These are phyloP conservation scores for Pulicaria dysenterica DNA, from an alignment of 129 eudicot genomes.

Conservation along the genomic window DNA sequence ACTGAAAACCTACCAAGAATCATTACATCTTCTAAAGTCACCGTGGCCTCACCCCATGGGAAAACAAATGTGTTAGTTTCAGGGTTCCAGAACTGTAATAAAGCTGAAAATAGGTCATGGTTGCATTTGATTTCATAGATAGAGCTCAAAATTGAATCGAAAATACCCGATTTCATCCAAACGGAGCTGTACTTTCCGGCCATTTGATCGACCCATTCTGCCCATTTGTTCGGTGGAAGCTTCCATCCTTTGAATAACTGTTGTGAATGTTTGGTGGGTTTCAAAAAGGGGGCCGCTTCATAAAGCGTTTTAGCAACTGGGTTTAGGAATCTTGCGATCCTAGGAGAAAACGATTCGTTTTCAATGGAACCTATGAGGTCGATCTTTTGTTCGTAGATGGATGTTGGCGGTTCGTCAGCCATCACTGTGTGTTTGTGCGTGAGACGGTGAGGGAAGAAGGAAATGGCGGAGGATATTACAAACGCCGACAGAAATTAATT, in stretches of 20 bases:
- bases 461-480: background rate
- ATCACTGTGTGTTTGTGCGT: background rate
- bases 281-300: background rate
- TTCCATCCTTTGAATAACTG: constrained; percentile 40
- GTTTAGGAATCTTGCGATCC: constrained; percentile 42
- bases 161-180: constrained; percentile 34
- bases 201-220: constrained; percentile 38
- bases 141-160: constrained; percentile 31
- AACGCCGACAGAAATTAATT: background rate
- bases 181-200: constrained; percentile 22
- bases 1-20: constrained; percentile 49
- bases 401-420: constrained; percentile 11
- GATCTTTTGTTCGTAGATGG: constrained; percentile 21
- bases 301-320: constrained; percentile 24
- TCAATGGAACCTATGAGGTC: constrained; percentile 30
- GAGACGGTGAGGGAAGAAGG: background rate
- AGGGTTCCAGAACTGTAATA: constrained; percentile 35
- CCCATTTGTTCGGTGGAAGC: constrained; percentile 35
- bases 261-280: constrained; percentile 13
- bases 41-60: constrained; percentile 56
- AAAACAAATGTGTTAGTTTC: constrained; percentile 48
- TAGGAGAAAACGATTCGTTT: constrained; percentile 1
- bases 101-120: constrained; percentile 20
- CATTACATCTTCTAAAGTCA: constrained; percentile 51
- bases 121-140: constrained; percentile 32